Percentiles rank a stretch among this genome's conserved stretches.
These are phyloP conservation scores for Fomitopsis schrenkii DNA, from an alignment of 1,284 basidiomycete genomes.

Conservation along the genomic window DNA sequence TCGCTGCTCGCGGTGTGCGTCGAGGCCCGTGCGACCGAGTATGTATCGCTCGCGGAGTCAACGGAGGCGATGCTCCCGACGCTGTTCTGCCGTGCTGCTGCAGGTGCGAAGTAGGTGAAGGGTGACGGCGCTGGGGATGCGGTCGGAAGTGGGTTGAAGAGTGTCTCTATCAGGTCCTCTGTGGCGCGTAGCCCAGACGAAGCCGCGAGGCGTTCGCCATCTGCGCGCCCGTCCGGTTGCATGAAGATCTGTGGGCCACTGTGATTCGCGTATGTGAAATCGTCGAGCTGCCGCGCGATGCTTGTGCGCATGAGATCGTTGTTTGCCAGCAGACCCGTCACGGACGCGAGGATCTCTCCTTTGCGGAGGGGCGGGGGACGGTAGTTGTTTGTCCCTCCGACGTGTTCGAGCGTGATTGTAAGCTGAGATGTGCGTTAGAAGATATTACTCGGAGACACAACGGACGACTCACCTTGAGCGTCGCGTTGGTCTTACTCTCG, in stretches of 20 bases:
- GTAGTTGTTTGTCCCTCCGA: slow-evolving; percentile 57
- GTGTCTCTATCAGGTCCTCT: slow-evolving; percentile 67
- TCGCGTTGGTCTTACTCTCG: slow-evolving; percentile 78
- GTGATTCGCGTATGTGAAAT: slow-evolving; percentile 28
- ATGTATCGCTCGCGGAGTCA: slow-evolving; percentile 7
- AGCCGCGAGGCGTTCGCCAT: slow-evolving; percentile 43
- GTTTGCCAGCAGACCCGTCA: slow-evolving; percentile 55
- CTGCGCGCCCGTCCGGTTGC: slow-evolving; percentile 27
- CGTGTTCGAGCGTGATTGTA: slow-evolving; percentile 54
- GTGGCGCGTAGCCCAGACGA: slow-evolving; percentile 58
- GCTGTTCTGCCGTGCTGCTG: not conserved
- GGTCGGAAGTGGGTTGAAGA: slow-evolving; percentile 65
- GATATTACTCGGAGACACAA: not conserved
- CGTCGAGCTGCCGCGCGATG: slow-evolving; percentile 43
- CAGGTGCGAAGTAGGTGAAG: slow-evolving; percentile 49
- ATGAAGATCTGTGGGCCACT: not conserved
- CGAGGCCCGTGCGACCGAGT: slow-evolving; percentile 8
- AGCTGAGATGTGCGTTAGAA: slow-evolving; percentile 36
- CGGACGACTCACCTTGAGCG: slow-evolving; percentile 48
- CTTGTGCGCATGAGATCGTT: slow-evolving; percentile 48
- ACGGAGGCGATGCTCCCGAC: not conserved
- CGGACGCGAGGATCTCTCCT: slow-evolving; percentile 66
- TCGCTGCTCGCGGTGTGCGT: slow-evolving; percentile 20
- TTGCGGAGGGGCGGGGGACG: slow-evolving; percentile 63
- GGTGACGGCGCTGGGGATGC: slow-evolving; percentile 45